Evolutionary conservation across 2,329 filamentous ascomycete genomes (phyloP), one percentile per base, ranked within the genome.

Genomic region (Hymenotorrendiella dingleyae): DNA sequence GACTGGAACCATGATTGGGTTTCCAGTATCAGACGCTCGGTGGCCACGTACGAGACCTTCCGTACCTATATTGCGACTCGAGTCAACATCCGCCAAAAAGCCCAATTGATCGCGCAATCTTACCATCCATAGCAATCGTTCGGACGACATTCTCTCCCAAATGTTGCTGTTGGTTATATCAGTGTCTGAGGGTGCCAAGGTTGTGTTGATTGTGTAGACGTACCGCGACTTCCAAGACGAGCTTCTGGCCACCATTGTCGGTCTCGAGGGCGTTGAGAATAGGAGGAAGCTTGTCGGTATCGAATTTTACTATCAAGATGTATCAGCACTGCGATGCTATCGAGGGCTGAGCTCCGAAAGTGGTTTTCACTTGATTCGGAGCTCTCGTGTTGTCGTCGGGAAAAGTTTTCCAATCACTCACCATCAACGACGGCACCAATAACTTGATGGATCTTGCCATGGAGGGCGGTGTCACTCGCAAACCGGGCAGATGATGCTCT

Each of bases 121-220:
- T 82, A 94, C 91, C 93, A 74, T 98, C 93, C 93, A 98, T 98
- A 74, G 93, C 93, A 94, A 98, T 98, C 73, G 88, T 94, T 72
- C 93, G 84, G 70, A 98, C 93, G 67, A 96, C 87, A 78, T 88
- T 95, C 79, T 98, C 87, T 76, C 93, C 93, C 72, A 98, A 76
- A 82, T 97, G 93, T 96, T 98, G 93, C 89, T 96, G 62, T 58
- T 48, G 39, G 50, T 21, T 35, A 53, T 56, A 67, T 78, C 56
- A 75, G 61, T 49, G 36, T 36, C 16, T 46, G 35, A 49, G 30
- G 27, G 34, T 6, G 42, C 46, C 23, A 40, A 43, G 22, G 10
- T 46, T 38, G 28, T 55, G 40, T 37, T 47, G 40, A 37, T 47
- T 17, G 41, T 49, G 41, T 55, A 48, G 40, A 59, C 81, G 65